A percentile compares a stretch with the other conserved stretches of the same genome.
Evolutionary conservation across 2,329 filamentous ascomycete species (phyloP).

Genomic region (Aspergillus neotritici): DNA sequence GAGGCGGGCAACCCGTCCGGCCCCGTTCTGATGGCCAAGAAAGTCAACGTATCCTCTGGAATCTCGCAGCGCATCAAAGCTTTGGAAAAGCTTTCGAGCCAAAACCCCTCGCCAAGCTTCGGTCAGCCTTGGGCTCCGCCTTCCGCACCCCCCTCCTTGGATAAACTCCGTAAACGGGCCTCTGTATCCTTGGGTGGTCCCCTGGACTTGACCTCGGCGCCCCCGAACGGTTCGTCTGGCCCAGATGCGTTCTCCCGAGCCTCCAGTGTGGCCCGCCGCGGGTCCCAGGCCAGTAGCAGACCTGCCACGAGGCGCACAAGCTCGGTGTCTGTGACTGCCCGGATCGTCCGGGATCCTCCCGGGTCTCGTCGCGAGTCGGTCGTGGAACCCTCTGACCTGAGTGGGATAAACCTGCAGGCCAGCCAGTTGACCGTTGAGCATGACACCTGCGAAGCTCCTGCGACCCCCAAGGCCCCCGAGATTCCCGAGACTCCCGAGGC

Average conservation of each 20-base stretch:
- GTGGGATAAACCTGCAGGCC: constrained; percentile 45
- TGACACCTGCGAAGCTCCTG: constrained; percentile 44
- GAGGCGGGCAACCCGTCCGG: constrained; percentile 27
- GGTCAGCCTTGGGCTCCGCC: constrained; percentile 41
- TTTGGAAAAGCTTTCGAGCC: constrained; percentile 65
- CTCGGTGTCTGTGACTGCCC: constrained; percentile 82
- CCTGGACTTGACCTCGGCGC: constrained; percentile 18
- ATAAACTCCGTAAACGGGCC: constrained; percentile 45
- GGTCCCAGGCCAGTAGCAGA: constrained; percentile 22
- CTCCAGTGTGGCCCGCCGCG: constrained; percentile 27
- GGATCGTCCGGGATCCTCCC: constrained; percentile 63
- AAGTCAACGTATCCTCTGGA: constrained; percentile 77
- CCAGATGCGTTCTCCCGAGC: constrained; percentile 27
- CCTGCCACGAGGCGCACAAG: constrained; percentile 42
- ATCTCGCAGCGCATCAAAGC: constrained; percentile 95
- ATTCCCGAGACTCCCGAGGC: constrained; percentile 19
- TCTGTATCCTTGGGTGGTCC: constrained; percentile 30
- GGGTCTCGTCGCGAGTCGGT: constrained; percentile 35
- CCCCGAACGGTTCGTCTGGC: constrained; percentile 24
- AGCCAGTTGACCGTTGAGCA: constrained; percentile 61
- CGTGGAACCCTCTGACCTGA: constrained; percentile 25
- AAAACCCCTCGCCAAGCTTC: constrained; percentile 27
- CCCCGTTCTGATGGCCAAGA: constrained; percentile 58
- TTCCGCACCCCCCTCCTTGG: constrained; percentile 54
- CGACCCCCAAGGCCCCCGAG: too few species aligned